Base-by-base conservation (phyloP, 2,329 filamentous ascomycete genomes). In the Neonectria neomacrospora region DNA sequence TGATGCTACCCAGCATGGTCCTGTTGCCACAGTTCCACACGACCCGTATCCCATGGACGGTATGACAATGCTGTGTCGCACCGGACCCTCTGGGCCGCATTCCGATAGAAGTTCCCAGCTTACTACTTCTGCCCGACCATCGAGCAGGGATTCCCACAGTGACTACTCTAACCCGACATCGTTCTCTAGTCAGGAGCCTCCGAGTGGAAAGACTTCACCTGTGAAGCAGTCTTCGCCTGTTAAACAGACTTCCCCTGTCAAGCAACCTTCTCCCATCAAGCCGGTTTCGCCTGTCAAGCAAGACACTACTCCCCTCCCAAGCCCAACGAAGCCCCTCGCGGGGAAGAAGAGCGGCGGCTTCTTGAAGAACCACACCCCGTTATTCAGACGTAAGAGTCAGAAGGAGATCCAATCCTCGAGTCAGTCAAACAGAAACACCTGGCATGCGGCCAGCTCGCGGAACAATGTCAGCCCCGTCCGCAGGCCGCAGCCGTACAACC, bases 11-110 rank as follows among this genome's bases (percentile, higher is more conserved):
- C 89, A 94, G 67, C 76, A 80, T 51, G 86, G 85, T 3, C 85
- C 89, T 23, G 87, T 92, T 63, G 84, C 89, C 4, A 80, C 88
- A 14, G 87, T 97, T 3, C 94, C 95, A 14, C 94, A 97, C 73
- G 96, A 98, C 71, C 93, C 96, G 10, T 97, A 97, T 76, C 94
- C 95, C 0, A 88, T 91, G 77, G 95, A 98, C 75, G 95, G 94
- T 5, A 98, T 98, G 94, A 97, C 95, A 0, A 97, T 98, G 88
- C 91, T 97, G 66, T 98, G 95, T 79, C 89, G 94, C 63, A 90
- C 92, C 41, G 91, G 90, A 6, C 86, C 90, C 61, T 88, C 91
- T 47, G 91, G 89, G 4, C 86, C 90, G 41, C 73, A 75, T 16
- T 80, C 87, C 80, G 78, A 94, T 85, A 79, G 77, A 37, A 80